Evolutionary conservation across 345 rosid genomes (phyloP).

Genomic region (Streptanthus diversifolius): DNA sequence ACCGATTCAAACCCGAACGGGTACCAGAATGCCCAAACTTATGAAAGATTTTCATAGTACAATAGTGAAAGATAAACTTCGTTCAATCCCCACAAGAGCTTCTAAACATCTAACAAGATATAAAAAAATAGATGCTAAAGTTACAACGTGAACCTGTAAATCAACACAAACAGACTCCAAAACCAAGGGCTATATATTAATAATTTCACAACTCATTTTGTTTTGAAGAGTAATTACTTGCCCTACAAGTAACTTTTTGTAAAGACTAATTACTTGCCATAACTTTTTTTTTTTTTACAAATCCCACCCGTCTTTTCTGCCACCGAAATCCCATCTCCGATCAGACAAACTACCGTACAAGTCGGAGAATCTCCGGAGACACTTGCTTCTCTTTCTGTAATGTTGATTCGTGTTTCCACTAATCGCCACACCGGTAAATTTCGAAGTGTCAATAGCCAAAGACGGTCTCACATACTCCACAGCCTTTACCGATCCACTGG

Average conservation of each 20-base stretch:
- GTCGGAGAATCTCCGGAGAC: slow-evolving; percentile 55
- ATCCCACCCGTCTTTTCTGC: slow-evolving; percentile 91
- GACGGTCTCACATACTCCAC: slow-evolving; percentile 89
- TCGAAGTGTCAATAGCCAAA: slow-evolving; percentile 87
- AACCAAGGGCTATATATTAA: neutral
- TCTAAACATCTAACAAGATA: neutral
- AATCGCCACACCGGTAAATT: slow-evolving; percentile 75
- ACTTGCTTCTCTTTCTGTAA: slow-evolving; percentile 64
- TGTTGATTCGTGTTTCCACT: slow-evolving; percentile 73
- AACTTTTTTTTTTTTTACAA: slow-evolving; percentile 37
- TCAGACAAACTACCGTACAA: slow-evolving; percentile 65
- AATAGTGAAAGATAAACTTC: neutral
- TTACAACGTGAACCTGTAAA: neutral
- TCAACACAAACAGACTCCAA: neutral
- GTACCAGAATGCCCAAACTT: no score
- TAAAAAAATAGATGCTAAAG: neutral
- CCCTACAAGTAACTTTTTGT: neutral
- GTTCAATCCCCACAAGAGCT: neutral
- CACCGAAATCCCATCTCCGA: slow-evolving; percentile 57
- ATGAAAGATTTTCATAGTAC: no score
- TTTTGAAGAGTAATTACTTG: slow-evolving; percentile 29
- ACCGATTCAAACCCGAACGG: no score
- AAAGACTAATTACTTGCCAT: slow-evolving; percentile 24
- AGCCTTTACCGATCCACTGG: slow-evolving; percentile 43
- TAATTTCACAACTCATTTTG: no score